These are phyloP conservation scores for Scytalidium sp. DNA, from an alignment of 2,329 filamentous ascomycete species.

Conservation along the genomic window DNA sequence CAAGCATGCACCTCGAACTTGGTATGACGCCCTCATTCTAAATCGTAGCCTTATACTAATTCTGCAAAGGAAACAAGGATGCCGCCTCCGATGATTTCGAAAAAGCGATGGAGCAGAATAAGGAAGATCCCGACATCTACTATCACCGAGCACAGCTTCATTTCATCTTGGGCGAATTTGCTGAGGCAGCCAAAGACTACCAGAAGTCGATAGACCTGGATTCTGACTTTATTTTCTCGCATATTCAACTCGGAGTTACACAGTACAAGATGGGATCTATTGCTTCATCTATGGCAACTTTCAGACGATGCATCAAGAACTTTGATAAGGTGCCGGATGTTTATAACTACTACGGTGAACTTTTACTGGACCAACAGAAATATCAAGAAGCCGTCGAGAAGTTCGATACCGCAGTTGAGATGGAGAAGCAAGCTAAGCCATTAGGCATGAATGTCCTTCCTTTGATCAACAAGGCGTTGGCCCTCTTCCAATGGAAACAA, in stretches of 20 bases:
- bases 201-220: conserved; percentile 99
- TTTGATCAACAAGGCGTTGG: conserved; percentile 96
- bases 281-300: conserved; percentile 96
- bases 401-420: conserved; percentile 97
- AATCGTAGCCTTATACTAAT: conserved; percentile 26
- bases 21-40: conserved; percentile 47
- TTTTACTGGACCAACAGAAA: conserved; percentile 94
- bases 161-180: conserved; percentile 94
- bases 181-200: conserved; percentile 95
- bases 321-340: conserved; percentile 96
- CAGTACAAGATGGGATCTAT: conserved; percentile 99
- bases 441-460: conserved; percentile 97
- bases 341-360: conserved; percentile 99
- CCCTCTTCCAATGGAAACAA: conserved; percentile 97
- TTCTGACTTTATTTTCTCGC: conserved; percentile 95
- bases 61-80: conserved; percentile 67
- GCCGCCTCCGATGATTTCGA: conserved; percentile 86
- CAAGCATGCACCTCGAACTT: conserved; percentile 94
- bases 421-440: conserved; percentile 93
- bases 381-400: conserved; percentile 95
- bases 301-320: conserved; percentile 96
- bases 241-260: conserved; percentile 97
- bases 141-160: conserved; percentile 98
- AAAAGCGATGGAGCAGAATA: conserved; percentile 78
- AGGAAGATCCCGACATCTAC: conserved; percentile 92